Base-by-base conservation (phyloP, 192 early-diverging fungal species). In the Chytriomyces confervae region DNA sequence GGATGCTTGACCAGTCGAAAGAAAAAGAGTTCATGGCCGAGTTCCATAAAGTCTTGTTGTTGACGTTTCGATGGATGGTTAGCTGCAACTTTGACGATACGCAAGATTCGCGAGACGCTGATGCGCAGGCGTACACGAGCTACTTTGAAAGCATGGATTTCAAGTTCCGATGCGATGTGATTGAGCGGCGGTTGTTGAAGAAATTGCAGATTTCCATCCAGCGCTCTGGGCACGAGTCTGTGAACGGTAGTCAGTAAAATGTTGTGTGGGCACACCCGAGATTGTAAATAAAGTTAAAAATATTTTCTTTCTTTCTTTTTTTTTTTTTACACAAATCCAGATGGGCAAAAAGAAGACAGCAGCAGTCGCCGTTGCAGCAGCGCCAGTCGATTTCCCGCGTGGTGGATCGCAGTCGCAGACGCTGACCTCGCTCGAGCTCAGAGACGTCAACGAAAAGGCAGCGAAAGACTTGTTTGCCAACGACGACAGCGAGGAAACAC, bases 401-500 rank as follows among this genome's bases (percentile, higher is more conserved):
- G 95, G 95, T 61, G 95, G 95, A 48, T 89, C 90, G 3, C 44
- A n/a, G 45, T 11, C 7, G 11, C 5, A 90, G 86, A 10, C 83
- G 94, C 72, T 93, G 94, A n/a, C 91, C 94, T 47, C 87, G 94
- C n/a, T 94, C 20, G 53, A 96, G 80, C 87, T 89, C 80, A 88
- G 93, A 48, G 94, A 95, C 77, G 86, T 94, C 50, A 81, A 87
- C 47, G 90, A 91, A 75, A 88, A 93, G 78, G 94, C 89, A 24
- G 91, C 94, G 64, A 80, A 87, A 53, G 94, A 94, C 53, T 43
- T 90, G 91, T 80, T 84, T 79, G 79, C 71, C 61, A 66, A 66
- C 60, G 44, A 29, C 53, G 10, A 44, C 46, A 23, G 29, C 20
- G 51, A 9, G 16, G 67, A 71, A 45, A 72, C 64, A 47, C 86